phyloP scores from a whole-genome alignment of 1,284 basidiomycete genomes.

The Anthracocystis setariae region DNA sequence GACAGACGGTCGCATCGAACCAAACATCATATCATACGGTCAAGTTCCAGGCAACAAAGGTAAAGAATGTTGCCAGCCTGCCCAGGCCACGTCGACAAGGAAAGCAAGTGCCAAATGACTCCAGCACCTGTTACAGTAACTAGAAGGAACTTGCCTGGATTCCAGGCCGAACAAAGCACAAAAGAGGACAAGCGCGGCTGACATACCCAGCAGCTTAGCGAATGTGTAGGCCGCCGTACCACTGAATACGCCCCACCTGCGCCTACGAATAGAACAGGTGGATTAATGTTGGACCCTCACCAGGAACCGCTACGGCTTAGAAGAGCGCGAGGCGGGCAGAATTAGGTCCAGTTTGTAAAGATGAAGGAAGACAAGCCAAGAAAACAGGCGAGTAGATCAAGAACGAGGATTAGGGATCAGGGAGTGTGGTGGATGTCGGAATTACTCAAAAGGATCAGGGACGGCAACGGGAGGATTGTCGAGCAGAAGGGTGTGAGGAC shows the following conservation, averaged over 20 bases:
- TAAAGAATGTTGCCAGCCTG: constrained; percentile 33
- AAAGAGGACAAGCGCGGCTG: constrained; percentile 27
- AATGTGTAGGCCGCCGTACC: constrained; percentile 47
- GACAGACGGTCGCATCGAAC: no score
- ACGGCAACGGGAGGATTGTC: background rate
- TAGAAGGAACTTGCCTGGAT: constrained; percentile 8
- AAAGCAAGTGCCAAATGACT: constrained; percentile 15
- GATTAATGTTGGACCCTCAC: constrained; percentile 51
- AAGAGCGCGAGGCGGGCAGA: constrained; percentile 50
- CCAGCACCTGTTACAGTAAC: constrained; percentile 51
- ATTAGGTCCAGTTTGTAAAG: constrained; percentile 41
- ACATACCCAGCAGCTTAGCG: constrained; percentile 36
- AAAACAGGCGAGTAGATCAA: background rate
- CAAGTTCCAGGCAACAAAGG: background rate
- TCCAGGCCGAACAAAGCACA: constrained; percentile 19
- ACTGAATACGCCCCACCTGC: constrained; percentile 25
- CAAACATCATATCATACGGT: no score
- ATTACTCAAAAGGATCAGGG: background rate
- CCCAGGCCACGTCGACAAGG: constrained; percentile 32
- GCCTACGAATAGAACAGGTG: constrained; percentile 3
- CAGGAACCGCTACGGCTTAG: constrained; percentile 56
- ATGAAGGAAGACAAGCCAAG: background rate
- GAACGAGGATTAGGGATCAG: background rate
- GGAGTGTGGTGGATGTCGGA: background rate
- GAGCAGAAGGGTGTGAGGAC: background rate